phyloP scores from a whole-genome alignment of 345 rosid species.

The Pelargonium nanum region DNA sequence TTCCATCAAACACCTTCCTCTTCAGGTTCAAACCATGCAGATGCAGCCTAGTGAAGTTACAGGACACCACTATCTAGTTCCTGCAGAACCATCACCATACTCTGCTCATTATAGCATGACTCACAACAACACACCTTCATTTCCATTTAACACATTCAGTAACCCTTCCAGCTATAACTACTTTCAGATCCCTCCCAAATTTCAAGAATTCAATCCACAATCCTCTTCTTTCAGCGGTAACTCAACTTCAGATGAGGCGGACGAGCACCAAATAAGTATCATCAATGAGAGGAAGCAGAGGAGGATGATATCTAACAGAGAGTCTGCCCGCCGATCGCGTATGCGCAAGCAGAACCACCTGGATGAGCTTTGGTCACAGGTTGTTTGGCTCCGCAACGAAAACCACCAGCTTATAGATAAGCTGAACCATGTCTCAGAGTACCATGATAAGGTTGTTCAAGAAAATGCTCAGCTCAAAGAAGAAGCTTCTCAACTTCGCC shows the following conservation, averaged over 20 bases:
- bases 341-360: constrained; percentile 1
- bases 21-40: neutral
- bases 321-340: neutral
- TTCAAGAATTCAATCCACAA: constrained; percentile 2
- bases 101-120: too few relatives aligned
- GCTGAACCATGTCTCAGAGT: constrained; percentile 54
- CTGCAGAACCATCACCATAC: constrained; percentile 31
- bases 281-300: neutral
- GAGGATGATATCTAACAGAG: constrained; percentile 2
- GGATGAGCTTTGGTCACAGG: constrained; percentile 17
- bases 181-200: constrained; percentile 24
- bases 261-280: too few relatives aligned
- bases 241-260: too few relatives aligned
- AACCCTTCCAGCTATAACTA: too few relatives aligned
- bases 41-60: constrained; percentile 54
- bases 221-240: too few relatives aligned
- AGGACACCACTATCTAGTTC: constrained; percentile 33
- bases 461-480: constrained; percentile 77
- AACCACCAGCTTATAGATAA: constrained; percentile 57
- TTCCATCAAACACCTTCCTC: neutral
- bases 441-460: constrained; percentile 45
- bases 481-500: constrained; percentile 66
- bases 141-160: constrained; percentile 21
- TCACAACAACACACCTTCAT: constrained; percentile 21
- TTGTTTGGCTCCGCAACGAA: constrained; percentile 56